Conservation (phyloP, 2,329 filamentous ascomycete species). For the Pseudophaeomoniella oleicola region DNA sequence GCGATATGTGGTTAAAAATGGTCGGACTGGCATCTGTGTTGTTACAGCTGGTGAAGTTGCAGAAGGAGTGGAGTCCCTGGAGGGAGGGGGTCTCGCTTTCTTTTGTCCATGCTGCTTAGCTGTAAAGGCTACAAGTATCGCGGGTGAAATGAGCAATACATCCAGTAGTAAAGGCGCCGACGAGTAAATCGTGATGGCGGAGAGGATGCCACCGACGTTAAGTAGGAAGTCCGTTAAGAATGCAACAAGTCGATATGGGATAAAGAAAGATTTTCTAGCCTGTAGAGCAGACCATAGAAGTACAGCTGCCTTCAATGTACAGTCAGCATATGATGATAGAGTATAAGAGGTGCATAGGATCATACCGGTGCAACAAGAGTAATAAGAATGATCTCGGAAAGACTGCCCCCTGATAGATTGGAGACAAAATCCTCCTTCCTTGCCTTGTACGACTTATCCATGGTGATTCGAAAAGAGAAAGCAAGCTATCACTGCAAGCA, state of each 20-base stretch:
- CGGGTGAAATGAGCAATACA: slow-evolving; percentile 58
- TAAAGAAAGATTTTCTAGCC: slow-evolving; percentile 70
- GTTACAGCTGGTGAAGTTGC: slow-evolving; percentile 6
- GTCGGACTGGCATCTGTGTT: slow-evolving; percentile 51
- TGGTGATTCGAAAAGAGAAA: too few relatives aligned
- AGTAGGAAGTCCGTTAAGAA: slow-evolving; percentile 73
- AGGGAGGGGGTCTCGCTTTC: slow-evolving; percentile 13
- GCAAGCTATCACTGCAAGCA: too few relatives aligned
- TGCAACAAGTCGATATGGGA: slow-evolving; percentile 52
- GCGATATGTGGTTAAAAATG: slow-evolving; percentile 84
- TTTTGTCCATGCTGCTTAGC: slow-evolving; percentile 19
- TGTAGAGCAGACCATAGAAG: slow-evolving; percentile 84
- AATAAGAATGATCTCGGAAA: slow-evolving; percentile 76
- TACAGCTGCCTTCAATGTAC: slow-evolving; percentile 50
- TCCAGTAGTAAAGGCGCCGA: slow-evolving; percentile 59
- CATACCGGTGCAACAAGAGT: slow-evolving; percentile 73
- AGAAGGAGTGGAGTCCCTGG: slow-evolving; percentile 5
- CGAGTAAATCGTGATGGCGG: slow-evolving; percentile 76
- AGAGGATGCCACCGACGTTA: slow-evolving; percentile 67
- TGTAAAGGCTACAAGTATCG: slow-evolving; percentile 43
- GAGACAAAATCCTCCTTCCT: slow-evolving; percentile 94
- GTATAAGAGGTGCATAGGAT: slow-evolving; percentile 5
- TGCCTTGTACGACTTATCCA: slow-evolving; percentile 52
- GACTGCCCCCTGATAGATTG: slow-evolving; percentile 67
- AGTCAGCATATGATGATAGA: slow-evolving; percentile 10